Percentiles rank a stretch among this genome's conserved stretches.
These are phyloP conservation scores for Thermochaetoides dissita DNA, from an alignment of 2,329 filamentous ascomycete species.

Conservation along the genomic window DNA sequence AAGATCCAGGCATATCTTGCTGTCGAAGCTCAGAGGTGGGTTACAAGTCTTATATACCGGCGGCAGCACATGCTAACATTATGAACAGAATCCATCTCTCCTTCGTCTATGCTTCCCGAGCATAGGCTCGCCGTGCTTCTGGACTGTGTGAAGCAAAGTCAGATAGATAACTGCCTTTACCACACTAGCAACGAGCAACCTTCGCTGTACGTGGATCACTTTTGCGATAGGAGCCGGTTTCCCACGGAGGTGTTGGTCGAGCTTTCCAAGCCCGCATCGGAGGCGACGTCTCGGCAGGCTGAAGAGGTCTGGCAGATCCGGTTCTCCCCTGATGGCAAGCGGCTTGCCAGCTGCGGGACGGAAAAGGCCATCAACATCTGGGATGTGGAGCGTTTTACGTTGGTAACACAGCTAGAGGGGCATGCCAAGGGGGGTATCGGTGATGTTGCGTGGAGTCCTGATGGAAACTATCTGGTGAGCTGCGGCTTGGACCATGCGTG, in stretches of 20 bases:
- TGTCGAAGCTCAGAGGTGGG: conserved; percentile 71
- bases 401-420: conserved; percentile 47
- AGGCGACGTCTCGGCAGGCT: conserved; percentile 29
- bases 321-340: conserved; percentile 78
- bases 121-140: conserved; percentile 72
- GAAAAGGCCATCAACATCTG: conserved; percentile 69
- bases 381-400: conserved; percentile 55
- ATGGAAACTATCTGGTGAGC: conserved; percentile 73
- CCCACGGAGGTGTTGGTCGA: conserved; percentile 59
- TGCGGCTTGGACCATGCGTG: conserved; percentile 65
- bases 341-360: conserved; percentile 68
- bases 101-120: conserved; percentile 92
- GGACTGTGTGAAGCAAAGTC: conserved; percentile 67
- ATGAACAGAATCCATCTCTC: conserved; percentile 66
- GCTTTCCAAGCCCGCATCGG: conserved; percentile 37
- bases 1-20: conserved; percentile 56
- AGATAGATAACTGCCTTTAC: conserved; percentile 73
- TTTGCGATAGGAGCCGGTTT: conserved; percentile 67
- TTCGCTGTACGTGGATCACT: conserved; percentile 79
- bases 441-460: conserved; percentile 81
- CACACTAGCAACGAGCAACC: conserved; percentile 70
- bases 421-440: conserved; percentile 56
- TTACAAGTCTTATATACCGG: conserved; percentile 19
- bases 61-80: background rate
- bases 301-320: conserved; percentile 86